A percentile compares a stretch with the other conserved stretches of the same genome.
Conservation (phyloP, 257 asterid genomes). For the Euphrasia confusa region DNA sequence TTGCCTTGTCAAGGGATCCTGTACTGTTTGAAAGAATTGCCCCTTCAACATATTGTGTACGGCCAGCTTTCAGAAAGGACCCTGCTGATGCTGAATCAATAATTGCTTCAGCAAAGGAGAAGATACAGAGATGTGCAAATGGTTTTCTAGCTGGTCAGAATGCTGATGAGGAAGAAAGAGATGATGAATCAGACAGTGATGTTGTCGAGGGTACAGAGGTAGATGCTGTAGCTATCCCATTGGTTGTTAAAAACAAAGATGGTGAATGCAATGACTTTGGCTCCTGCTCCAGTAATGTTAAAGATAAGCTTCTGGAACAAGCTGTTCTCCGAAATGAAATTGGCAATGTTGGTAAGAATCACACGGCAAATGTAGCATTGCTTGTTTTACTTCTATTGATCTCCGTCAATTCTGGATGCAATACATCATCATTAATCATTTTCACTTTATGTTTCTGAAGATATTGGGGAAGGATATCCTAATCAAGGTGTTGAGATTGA, state of each 20-base stretch:
- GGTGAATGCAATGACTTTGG: conserved; percentile 39
- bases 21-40: conserved; percentile 94
- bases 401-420: conserved; percentile 13
- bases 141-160: conserved; percentile 76
- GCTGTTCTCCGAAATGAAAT: conserved; percentile 36
- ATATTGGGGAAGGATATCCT: conserved; percentile 34
- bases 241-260: conserved; percentile 38
- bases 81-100: conserved; percentile 89
- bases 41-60: conserved; percentile 92
- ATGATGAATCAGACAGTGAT: conserved; percentile 93
- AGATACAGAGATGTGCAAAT: conserved; percentile 77
- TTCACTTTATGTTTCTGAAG: conserved; percentile 32
- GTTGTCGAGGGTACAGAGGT: conserved; percentile 73
- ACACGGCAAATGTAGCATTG: conserved; percentile 13
- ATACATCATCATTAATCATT: conserved; percentile 17
- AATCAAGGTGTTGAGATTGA: conserved; percentile 78
- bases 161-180: conserved; percentile 90
- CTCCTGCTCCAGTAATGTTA: conserved; percentile 41
- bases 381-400: conserved; percentile 2
- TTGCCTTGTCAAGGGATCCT: conserved; percentile 98
- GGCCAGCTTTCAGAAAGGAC: conserved; percentile 88
- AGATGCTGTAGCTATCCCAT: conserved; percentile 64
- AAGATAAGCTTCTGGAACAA: conserved; percentile 43
- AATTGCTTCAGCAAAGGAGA: conserved; percentile 79
- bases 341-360: conserved; percentile 42